phyloP scores from a whole-genome alignment of 1,284 basidiomycete genomes.

The Trametes polyzona region DNA sequence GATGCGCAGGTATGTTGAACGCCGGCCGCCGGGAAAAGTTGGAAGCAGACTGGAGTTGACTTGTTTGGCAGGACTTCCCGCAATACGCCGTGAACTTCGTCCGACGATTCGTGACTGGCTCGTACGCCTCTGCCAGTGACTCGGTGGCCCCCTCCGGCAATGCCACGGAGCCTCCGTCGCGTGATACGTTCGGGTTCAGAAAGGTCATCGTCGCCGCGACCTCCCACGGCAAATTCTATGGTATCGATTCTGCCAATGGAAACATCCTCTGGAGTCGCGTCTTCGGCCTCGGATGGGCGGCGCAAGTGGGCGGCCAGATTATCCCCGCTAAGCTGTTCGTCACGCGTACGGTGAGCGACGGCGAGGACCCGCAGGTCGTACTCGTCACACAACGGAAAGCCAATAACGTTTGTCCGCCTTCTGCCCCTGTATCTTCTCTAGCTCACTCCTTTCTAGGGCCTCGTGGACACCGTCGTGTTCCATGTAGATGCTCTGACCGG shows the following conservation, averaged over 20 bases:
- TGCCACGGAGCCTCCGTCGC: constrained; percentile 46
- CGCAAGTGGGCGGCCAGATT: constrained; percentile 54
- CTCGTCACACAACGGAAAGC: constrained; percentile 64
- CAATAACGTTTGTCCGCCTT: constrained; percentile 53
- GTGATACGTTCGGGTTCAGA: constrained; percentile 88
- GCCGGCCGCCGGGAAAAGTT: constrained; percentile 28
- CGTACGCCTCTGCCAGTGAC: constrained; percentile 57
- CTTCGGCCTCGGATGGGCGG: constrained; percentile 68
- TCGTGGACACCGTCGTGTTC: constrained; percentile 74
- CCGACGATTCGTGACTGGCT: constrained; percentile 74
- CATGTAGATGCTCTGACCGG: constrained; percentile 84
- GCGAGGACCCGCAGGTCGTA: constrained; percentile 56
- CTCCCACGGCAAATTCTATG: constrained; percentile 77
- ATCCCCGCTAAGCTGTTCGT: constrained; percentile 63
- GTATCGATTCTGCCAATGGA: constrained; percentile 80
- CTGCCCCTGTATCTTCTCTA: not conserved
- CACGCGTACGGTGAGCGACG: constrained; percentile 53
- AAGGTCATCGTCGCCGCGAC: constrained; percentile 84
- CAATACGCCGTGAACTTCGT: constrained; percentile 70
- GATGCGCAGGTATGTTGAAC: constrained; percentile 56
- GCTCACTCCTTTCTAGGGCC: constrained; percentile 40
- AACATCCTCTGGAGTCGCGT: constrained; percentile 77
- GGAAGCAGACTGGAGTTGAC: constrained; percentile 20
- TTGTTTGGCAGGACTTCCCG: constrained; percentile 63
- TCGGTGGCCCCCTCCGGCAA: constrained; percentile 43